Evolutionary conservation across 768 basidiomycete genomes (phyloP).

Genomic region (Tylopilus subfusipes): DNA sequence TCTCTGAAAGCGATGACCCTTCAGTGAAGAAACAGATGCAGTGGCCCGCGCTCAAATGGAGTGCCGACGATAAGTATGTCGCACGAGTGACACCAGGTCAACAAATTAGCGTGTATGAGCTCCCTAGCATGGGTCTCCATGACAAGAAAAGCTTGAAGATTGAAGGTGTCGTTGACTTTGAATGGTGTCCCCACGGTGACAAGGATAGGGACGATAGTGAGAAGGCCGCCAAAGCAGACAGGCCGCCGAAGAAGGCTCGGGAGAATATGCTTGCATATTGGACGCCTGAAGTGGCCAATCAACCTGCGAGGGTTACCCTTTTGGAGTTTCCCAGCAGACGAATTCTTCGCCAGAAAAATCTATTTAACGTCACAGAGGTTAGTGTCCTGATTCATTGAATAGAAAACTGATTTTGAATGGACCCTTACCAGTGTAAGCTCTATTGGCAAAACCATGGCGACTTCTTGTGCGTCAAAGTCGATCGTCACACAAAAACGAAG

Average conservation of each 20-base stretch:
- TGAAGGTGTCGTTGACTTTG: constrained; percentile 96
- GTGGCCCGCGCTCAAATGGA: constrained; percentile 98
- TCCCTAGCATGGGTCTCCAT: constrained; percentile 89
- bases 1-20: constrained; percentile 53
- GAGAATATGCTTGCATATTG: constrained; percentile 97
- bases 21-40: constrained; percentile 76
- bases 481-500: constrained; percentile 97
- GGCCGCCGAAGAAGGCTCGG: constrained; percentile 57
- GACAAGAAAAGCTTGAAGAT: constrained; percentile 98
- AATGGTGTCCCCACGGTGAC: constrained; percentile 95
- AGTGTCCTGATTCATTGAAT: constrained; percentile 26
- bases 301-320: constrained; percentile 95
- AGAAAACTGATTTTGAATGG: not conserved
- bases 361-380: constrained; percentile 97
- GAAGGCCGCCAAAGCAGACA: constrained; percentile 37
- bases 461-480: constrained; percentile 98
- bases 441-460: constrained; percentile 99
- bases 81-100: constrained; percentile 85
- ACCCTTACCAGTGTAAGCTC: constrained; percentile 75
- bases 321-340: constrained; percentile 82
- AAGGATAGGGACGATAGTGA: constrained; percentile 76
- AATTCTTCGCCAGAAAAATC: constrained; percentile 88
- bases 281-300: constrained; percentile 95
- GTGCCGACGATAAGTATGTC: constrained; percentile 92
- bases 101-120: constrained; percentile 95